A percentile compares a stretch with the other conserved stretches of the same genome.
phyloP scores from a whole-genome alignment of 148 eudicot genomes.

The Fallopia convolvulus region DNA sequence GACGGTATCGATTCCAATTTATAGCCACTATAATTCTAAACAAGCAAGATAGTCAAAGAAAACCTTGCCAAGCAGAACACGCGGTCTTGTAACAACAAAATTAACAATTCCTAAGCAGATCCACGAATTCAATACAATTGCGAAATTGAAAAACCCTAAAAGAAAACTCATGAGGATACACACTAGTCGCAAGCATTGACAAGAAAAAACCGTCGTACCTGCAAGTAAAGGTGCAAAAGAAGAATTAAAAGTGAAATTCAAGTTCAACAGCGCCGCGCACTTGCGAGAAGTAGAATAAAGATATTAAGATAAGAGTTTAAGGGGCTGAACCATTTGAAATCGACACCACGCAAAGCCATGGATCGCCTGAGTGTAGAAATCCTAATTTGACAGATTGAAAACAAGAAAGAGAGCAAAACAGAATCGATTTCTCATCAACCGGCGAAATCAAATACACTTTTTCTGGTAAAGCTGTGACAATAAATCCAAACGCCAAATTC shows the following conservation, averaged over 20 bases:
- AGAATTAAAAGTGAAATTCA: slow-evolving; percentile 9
- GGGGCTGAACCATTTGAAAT: slow-evolving; percentile 70
- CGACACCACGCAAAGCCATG: slow-evolving; percentile 59
- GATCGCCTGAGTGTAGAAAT: slow-evolving; percentile 3
- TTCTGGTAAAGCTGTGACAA: neutral
- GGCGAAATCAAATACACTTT: neutral
- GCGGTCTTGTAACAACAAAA: neutral
- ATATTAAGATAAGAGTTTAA: neutral
- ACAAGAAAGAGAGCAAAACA: neutral
- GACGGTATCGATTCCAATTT: slow-evolving; percentile 74
- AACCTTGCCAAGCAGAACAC: slow-evolving; percentile 5
- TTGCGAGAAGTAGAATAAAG: neutral
- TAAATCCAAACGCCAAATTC: neutral
- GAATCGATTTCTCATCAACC: neutral
- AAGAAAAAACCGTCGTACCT: slow-evolving; percentile 99
- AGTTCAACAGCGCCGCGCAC: neutral
- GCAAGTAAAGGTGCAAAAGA: slow-evolving; percentile 15
- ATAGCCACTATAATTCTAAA: slow-evolving; percentile 72
- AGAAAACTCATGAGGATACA: slow-evolving; percentile 65
- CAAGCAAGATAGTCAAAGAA: slow-evolving; percentile 35
- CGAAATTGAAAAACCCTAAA: neutral
- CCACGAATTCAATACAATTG: slow-evolving; percentile 1
- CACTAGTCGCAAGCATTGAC: slow-evolving; percentile 90
- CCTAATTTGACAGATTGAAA: slow-evolving; percentile 10
- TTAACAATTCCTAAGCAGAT: neutral